Conservation (phyloP, 495 filamentous ascomycete genomes). For the Neurospora sublineolata region DNA sequence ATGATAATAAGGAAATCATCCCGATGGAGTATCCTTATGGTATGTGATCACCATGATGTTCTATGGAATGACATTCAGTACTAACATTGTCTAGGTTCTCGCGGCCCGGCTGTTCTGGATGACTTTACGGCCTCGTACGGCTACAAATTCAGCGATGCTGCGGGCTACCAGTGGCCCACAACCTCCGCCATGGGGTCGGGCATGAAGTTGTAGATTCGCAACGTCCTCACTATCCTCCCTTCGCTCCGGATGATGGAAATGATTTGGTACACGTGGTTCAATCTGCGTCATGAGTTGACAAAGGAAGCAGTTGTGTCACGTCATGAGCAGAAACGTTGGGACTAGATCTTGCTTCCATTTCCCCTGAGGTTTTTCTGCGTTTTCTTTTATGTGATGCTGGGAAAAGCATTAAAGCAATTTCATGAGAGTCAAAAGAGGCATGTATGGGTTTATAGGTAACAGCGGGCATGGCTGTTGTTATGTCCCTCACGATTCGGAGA, state of each 20-base stretch:
- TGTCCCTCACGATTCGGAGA: background rate
- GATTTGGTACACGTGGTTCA: slow-evolving; percentile 12
- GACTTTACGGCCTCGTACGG: slow-evolving; percentile 97
- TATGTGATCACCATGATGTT: slow-evolving; percentile 35
- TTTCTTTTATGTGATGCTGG: background rate
- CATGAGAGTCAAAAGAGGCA: background rate
- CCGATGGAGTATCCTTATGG: slow-evolving; percentile 99
- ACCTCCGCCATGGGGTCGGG: slow-evolving; percentile 43
- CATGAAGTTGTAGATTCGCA: slow-evolving; percentile 57
- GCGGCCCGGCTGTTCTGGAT: slow-evolving; percentile 90
- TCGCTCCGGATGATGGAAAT: background rate
- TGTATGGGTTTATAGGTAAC: background rate
- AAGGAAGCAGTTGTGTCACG: background rate
- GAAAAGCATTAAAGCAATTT: background rate
- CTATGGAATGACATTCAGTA: slow-evolving; percentile 2
- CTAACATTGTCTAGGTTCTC: slow-evolving; percentile 55
- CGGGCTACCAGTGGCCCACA: slow-evolving; percentile 89
- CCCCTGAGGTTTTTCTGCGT: background rate
- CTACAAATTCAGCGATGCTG: slow-evolving; percentile 96
- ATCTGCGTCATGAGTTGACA: slow-evolving; percentile 6
- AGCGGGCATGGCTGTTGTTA: background rate
- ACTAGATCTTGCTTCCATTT: background rate
- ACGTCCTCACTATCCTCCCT: slow-evolving; percentile 3
- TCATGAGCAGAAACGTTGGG: background rate
- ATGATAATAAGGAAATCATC: slow-evolving; percentile 97